Conservation (phyloP, 768 basidiomycete species). For the Mycena rebaudengoi region DNA sequence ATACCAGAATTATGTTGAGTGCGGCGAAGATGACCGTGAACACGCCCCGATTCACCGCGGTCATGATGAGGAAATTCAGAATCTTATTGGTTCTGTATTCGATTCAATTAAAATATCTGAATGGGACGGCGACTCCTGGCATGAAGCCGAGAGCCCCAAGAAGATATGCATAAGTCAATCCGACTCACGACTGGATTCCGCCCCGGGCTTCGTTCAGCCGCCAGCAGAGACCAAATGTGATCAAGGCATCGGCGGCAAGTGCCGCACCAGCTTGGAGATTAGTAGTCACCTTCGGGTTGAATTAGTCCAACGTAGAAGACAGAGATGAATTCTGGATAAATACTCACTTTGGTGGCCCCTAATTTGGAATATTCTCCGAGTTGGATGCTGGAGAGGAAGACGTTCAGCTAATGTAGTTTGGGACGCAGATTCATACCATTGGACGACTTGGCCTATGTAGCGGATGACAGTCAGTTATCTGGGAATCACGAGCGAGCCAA, state of each 20-base stretch:
- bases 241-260: neutral
- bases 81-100: neutral
- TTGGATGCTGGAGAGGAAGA: neutral
- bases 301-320: neutral
- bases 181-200: constrained; percentile 13
- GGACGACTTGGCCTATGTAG: neutral
- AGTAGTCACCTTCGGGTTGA: neutral
- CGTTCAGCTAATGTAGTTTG: neutral
- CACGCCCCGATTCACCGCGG: constrained; percentile 7
- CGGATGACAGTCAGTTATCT: neutral
- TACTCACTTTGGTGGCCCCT: neutral
- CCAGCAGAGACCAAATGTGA: constrained; percentile 8
- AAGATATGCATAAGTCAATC: too few species aligned
- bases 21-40: constrained; percentile 5
- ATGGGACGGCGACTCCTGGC: too few species aligned
- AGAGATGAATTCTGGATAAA: neutral
- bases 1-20: constrained; percentile 5
- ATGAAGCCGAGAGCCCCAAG: too few species aligned
- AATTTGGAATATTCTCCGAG: constrained; percentile 2
- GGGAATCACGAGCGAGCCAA: neutral
- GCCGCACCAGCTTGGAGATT: neutral
- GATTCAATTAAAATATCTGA: neutral
- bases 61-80: constrained; percentile 15
- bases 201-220: neutral
- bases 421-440: neutral